A percentile compares a stretch with the other conserved stretches of the same genome.
Conservation (phyloP, 345 rosid genomes). For the Salix suchowensis region DNA sequence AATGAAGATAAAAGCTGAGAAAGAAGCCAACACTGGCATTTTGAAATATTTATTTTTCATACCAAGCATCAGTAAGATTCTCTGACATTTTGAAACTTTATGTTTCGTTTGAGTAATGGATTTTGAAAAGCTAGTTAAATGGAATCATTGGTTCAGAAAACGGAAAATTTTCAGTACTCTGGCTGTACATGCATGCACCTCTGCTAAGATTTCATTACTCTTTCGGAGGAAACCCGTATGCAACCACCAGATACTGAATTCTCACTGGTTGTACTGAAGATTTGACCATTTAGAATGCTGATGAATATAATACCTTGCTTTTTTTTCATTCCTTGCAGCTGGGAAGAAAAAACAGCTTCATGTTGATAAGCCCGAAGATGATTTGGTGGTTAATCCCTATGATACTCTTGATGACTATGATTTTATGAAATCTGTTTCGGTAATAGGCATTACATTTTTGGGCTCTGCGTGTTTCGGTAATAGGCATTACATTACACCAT, state of each 20-base stretch:
- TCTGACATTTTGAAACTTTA: neutral
- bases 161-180: neutral
- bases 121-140: neutral
- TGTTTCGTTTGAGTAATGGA: neutral
- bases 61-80: no score
- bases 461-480: neutral
- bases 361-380: slow-evolving; percentile 71
- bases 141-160: neutral
- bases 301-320: neutral
- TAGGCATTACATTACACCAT: slow-evolving; percentile 6
- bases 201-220: neutral
- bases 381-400: slow-evolving; percentile 49
- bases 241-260: neutral
- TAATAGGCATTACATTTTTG: slow-evolving; percentile 5
- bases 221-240: neutral
- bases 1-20: no score
- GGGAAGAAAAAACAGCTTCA: slow-evolving; percentile 82
- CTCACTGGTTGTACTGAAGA: no score
- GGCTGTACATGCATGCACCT: neutral
- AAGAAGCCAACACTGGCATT: no score
- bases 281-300: neutral
- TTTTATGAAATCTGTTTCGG: slow-evolving; percentile 60
- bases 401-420: slow-evolving; percentile 69
- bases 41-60: no score
- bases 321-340: slow-evolving; percentile 19